Evolutionary conservation across 768 basidiomycete species (phyloP), one percentile per base, ranked within the genome.

Genomic region (Rhodotorula graminis): DNA sequence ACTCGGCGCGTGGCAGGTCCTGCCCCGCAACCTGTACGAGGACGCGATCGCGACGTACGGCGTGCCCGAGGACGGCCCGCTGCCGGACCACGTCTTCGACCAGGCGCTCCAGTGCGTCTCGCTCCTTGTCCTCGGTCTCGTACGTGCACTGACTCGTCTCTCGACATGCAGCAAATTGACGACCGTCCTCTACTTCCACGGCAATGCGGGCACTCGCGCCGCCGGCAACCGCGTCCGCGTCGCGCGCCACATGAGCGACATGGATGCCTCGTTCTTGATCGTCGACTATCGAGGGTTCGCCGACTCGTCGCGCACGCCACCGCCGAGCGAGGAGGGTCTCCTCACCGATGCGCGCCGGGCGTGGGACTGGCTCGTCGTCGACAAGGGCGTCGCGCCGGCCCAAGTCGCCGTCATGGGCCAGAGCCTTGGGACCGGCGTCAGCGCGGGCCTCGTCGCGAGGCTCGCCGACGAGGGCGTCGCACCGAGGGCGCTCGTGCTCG

Each of bases 161-260:
- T 37, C 37, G 37, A 37, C 37, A 56, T 63, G 61, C 10, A 53
- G 58, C 12, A 84, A 25, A 74, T 82, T 82, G 1, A 81, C 84
- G 0, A 93, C 90, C 0, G 83, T 95, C n/a, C 83, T 97, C n/a
- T 95, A 90, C 82, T 84, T 94, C 56, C 95, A 97, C 74, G 95
- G 95, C 18, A 95, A 95, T 73, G 89, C 88, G 0, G 93, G 84
- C 0, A 92, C 90, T 0, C 87, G 94, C 25, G 90, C 90, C 0
- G 83, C 86, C 12, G 73, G 82, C 2, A 85, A 84, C 55, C 89
- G 94, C 19, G 83, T 93, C n/a, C 84, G 84, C 27, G 84, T 88
- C 3, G 77, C 60, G 2, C 64, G 72, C 12, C 67, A 76, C 53
- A n/a, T 71, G 27, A 49, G 49, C 52, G 85, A 88, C 1, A 82